Conservation (phyloP, 257 asterid species). For the Przewalskia tangutica region DNA sequence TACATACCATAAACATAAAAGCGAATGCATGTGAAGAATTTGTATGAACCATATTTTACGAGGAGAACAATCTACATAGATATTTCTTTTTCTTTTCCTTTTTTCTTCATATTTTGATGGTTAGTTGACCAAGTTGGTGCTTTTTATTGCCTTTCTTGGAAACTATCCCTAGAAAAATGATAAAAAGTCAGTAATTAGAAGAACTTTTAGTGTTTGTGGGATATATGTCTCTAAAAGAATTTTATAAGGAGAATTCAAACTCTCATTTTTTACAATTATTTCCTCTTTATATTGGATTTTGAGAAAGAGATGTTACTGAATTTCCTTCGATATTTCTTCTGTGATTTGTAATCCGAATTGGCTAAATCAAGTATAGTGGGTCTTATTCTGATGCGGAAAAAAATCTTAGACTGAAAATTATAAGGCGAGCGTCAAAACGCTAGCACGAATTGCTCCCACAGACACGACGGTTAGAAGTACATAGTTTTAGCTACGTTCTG, state of each 20-base stretch:
- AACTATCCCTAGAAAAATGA: neutral
- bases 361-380: too few species aligned
- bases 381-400: too few species aligned
- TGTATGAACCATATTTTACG: conserved; percentile 30
- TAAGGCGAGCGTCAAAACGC: too few species aligned
- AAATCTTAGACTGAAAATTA: too few species aligned
- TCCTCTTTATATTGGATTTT: neutral
- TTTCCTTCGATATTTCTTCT: too few species aligned
- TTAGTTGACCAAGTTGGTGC: neutral
- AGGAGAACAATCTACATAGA: neutral
- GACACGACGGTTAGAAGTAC: too few species aligned
- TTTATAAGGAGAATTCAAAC: neutral
- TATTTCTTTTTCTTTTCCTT: neutral
- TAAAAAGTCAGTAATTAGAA: neutral
- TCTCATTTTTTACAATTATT: neutral
- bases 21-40: neutral
- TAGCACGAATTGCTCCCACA: too few species aligned
- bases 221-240: neutral
- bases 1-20: neutral
- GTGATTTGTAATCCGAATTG: too few species aligned
- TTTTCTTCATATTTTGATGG: neutral
- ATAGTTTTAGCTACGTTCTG: too few species aligned
- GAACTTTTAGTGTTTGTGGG: neutral
- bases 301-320: neutral
- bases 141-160: neutral